phyloP scores from a whole-genome alignment of 1,139 yeast species.

The Sugiyamaella grinbergsii region DNA sequence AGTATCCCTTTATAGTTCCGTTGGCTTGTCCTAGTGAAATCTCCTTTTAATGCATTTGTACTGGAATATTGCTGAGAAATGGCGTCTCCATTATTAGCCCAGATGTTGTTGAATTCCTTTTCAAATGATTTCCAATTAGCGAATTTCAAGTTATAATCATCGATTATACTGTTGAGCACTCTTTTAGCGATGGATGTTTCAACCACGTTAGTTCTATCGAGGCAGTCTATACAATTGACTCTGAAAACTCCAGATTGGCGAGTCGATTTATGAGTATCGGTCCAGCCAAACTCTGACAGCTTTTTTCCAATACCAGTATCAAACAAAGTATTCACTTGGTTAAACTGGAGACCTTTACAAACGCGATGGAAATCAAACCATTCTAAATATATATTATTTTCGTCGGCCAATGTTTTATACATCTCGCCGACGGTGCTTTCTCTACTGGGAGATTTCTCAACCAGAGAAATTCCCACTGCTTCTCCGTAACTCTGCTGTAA shows the following conservation, averaged over 20 bases:
- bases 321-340: conserved; percentile 40
- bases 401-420: conserved; percentile 38
- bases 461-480: conserved; percentile 43
- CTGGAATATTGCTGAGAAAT: conserved; percentile 50
- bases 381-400: conserved; percentile 36
- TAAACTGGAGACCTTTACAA: conserved; percentile 47
- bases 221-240: conserved; percentile 48
- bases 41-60: conserved; percentile 50
- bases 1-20: conserved; percentile 46
- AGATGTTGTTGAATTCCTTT: conserved; percentile 39
- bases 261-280: conserved; percentile 29
- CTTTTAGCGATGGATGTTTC: conserved; percentile 42
- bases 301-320: conserved; percentile 34
- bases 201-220: conserved; percentile 49
- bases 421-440: conserved; percentile 44
- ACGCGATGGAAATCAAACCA: conserved; percentile 51
- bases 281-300: conserved; percentile 40
- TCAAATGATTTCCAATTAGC: conserved; percentile 20
- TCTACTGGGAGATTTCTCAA: conserved; percentile 43
- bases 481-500: conserved; percentile 36
- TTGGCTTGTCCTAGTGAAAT: conserved; percentile 47
- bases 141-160: conserved; percentile 27
- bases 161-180: conserved; percentile 37
- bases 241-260: conserved; percentile 45
- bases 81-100: conserved; percentile 53